phyloP scores from a whole-genome alignment of 176 grass and related monocot genomes.

The Dendrocalamus sinicus region DNA sequence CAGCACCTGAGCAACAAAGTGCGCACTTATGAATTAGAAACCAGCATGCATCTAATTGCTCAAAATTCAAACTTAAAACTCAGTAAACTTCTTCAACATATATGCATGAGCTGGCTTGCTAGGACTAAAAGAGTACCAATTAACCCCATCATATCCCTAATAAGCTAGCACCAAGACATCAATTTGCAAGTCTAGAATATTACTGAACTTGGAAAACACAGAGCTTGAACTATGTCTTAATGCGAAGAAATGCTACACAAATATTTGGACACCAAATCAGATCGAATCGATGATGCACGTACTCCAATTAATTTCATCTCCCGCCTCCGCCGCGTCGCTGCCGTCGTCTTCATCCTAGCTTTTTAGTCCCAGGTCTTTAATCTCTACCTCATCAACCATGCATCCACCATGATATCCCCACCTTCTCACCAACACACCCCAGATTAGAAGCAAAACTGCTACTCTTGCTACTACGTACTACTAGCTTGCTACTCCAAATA shows the following conservation, averaged over 20 bases:
- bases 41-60: not conserved
- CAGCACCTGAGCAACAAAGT: not conserved
- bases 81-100: not conserved
- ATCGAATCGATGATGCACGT: slow-evolving; percentile 6
- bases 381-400: slow-evolving; percentile 7
- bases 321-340: not conserved
- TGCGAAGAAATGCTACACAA: slow-evolving; percentile 3
- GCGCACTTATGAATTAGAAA: not conserved
- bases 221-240: not conserved
- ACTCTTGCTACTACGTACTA: not conserved
- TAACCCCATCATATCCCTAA: not conserved
- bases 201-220: slow-evolving; percentile 21
- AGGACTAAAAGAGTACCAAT: not conserved
- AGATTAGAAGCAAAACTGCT: slow-evolving; percentile 8
- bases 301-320: not conserved
- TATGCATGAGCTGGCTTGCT: not conserved
- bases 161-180: slow-evolving; percentile 23
- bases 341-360: not conserved
- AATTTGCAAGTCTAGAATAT: slow-evolving; percentile 18
- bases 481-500: slow-evolving; percentile 3
- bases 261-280: slow-evolving; percentile 6
- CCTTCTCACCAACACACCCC: not conserved
- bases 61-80: not conserved
- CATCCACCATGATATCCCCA: not conserved
- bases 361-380: not conserved